A percentile compares a stretch with the other conserved stretches of the same genome.
phyloP scores from a whole-genome alignment of 1,284 basidiomycete genomes.

The Ganoderma boninense region DNA sequence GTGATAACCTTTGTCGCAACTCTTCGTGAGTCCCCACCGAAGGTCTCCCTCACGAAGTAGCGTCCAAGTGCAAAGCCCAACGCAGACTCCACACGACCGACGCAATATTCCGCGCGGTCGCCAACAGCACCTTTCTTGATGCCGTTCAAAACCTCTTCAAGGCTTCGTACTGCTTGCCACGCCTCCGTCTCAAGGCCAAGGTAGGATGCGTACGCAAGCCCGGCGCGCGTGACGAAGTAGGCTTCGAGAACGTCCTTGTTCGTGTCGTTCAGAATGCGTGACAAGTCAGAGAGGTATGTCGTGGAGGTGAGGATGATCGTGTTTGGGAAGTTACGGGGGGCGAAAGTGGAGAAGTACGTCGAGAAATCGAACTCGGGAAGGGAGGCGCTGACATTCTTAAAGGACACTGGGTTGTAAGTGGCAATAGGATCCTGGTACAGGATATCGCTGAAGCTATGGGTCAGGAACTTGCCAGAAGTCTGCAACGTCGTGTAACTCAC shows the following conservation, averaged over 20 bases:
- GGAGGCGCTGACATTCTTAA: constrained; percentile 75
- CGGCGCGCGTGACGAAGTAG: constrained; percentile 82
- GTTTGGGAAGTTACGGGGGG: constrained; percentile 80
- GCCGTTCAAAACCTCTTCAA: constrained; percentile 81
- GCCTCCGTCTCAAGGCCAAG: constrained; percentile 80
- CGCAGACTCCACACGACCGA: constrained; percentile 66
- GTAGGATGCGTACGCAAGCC: constrained; percentile 70
- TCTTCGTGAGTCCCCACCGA: constrained; percentile 81
- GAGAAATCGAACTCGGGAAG: constrained; percentile 85
- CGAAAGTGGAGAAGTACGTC: constrained; percentile 86
- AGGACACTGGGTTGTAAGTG: constrained; percentile 87
- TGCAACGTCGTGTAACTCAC: constrained; percentile 48
- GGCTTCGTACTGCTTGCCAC: constrained; percentile 75
- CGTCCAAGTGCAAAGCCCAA: constrained; percentile 81
- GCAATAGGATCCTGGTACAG: constrained; percentile 82
- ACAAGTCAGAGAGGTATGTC: constrained; percentile 77
- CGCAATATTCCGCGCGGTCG: constrained; percentile 83
- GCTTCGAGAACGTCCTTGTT: constrained; percentile 81
- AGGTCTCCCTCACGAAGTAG: constrained; percentile 90
- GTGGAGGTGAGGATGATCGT: constrained; percentile 87
- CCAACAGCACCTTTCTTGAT: constrained; percentile 89
- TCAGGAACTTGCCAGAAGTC: background rate
- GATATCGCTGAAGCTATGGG: constrained; percentile 55
- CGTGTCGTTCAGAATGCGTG: constrained; percentile 76
- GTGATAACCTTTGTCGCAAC: constrained; percentile 88